Conservation (phyloP, 192 early-diverging fungal genomes). For the Coemansia sp. region DNA sequence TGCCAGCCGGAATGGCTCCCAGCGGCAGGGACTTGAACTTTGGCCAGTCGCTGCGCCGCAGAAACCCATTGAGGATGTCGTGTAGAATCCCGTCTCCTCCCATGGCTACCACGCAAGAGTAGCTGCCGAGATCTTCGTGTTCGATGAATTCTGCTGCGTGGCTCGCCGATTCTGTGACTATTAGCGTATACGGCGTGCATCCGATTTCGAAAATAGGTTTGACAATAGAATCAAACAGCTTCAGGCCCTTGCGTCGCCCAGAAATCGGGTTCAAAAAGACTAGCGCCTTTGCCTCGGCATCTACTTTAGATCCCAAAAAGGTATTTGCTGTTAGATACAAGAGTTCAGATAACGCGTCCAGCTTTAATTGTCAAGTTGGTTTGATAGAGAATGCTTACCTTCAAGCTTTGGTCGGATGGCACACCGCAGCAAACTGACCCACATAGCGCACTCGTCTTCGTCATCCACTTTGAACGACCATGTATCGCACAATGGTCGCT, state of each 20-base stretch:
- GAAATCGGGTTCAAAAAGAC: slow-evolving; percentile 51
- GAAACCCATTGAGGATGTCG: slow-evolving; percentile 52
- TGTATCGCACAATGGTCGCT: slow-evolving; percentile 51
- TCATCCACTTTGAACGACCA: slow-evolving; percentile 53
- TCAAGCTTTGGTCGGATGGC: slow-evolving; percentile 35
- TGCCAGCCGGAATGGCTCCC: slow-evolving; percentile 48
- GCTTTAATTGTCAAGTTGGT: background rate
- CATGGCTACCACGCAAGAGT: slow-evolving; percentile 38
- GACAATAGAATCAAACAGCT: slow-evolving; percentile 49
- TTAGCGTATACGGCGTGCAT: slow-evolving; percentile 33
- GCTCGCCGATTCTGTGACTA: slow-evolving; percentile 36
- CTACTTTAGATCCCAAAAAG: slow-evolving; percentile 15
- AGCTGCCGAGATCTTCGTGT: slow-evolving; percentile 38
- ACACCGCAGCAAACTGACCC: slow-evolving; percentile 38
- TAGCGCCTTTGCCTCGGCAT: slow-evolving; percentile 23
- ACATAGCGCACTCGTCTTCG: slow-evolving; percentile 48
- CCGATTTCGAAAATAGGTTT: slow-evolving; percentile 52
- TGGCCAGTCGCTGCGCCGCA: slow-evolving; percentile 48
- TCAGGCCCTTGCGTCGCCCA: slow-evolving; percentile 43
- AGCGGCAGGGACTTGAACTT: slow-evolving; percentile 40
- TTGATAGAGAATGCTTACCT: slow-evolving; percentile 26
- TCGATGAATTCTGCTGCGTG: slow-evolving; percentile 38
- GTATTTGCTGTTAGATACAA: background rate
- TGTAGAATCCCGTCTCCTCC: slow-evolving; percentile 56
- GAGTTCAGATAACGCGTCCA: background rate